Evolutionary conservation across 2,329 filamentous ascomycete species (phyloP).

Genomic region (Chrysoporthe cubensis): DNA sequence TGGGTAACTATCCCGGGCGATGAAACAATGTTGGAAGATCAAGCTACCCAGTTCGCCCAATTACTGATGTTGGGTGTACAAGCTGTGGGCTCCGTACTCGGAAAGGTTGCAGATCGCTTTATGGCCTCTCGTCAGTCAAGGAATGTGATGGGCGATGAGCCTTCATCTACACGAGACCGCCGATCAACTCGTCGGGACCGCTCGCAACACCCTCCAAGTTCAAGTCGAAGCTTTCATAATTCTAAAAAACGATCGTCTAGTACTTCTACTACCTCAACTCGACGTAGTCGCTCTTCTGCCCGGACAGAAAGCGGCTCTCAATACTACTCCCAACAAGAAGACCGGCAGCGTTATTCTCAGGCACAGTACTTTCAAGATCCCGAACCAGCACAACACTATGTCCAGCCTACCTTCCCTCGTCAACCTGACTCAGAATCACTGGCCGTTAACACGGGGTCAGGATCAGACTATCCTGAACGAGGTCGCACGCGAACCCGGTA

Average conservation of each 20-base stretch:
- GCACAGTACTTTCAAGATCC: neutral
- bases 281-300: neutral
- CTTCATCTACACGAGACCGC: neutral
- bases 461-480: neutral
- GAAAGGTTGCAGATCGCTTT: neutral
- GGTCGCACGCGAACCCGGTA: neutral
- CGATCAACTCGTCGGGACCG: neutral
- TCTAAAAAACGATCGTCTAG: neutral
- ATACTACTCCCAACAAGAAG: neutral
- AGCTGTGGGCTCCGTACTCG: neutral
- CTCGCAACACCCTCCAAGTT: neutral
- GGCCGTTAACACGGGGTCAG: neutral
- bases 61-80: neutral
- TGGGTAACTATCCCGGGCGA: neutral
- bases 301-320: neutral
- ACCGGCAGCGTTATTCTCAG: neutral
- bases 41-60: neutral
- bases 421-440: neutral
- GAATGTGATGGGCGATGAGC: neutral
- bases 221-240: neutral
- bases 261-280: neutral
- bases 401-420: neutral
- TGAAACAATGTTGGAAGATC: neutral
- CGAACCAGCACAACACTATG: neutral
- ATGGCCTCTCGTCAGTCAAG: neutral